A percentile compares a stretch with the other conserved stretches of the same genome.
Evolutionary conservation across 345 rosid species (phyloP).

Genomic region (Eucalyptus regnans): DNA sequence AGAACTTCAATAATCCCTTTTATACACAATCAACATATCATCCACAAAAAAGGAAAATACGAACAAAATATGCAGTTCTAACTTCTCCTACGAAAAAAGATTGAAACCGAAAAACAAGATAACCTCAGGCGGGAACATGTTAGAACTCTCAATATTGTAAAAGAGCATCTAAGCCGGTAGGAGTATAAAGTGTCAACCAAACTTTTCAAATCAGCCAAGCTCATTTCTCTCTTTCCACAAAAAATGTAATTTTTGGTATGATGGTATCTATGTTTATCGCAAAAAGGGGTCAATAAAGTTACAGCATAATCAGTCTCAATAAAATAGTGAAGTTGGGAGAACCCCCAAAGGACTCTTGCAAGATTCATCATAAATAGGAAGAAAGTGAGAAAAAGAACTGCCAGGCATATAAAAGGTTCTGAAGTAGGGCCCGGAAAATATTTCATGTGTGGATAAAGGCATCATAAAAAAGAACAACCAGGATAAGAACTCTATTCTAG

Average conservation of each 20-base stretch:
- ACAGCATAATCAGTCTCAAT: not conserved
- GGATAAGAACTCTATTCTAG: not conserved
- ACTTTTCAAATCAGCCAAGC: not conserved
- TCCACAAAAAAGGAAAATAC: not conserved
- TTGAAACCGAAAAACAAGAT: not conserved
- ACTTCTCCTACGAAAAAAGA: not conserved
- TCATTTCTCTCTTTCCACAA: not conserved
- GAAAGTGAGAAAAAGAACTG: not conserved
- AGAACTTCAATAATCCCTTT: not conserved
- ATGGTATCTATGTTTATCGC: not conserved
- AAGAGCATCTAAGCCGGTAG: not conserved
- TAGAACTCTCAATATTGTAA: not conserved
- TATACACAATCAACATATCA: not conserved
- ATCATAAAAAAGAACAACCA: not conserved
- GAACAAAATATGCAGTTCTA: not conserved
- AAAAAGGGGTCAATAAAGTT: not conserved
- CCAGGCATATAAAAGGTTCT: not conserved
- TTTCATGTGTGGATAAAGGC: not conserved
- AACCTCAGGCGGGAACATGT: not conserved
- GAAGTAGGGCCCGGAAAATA: not conserved
- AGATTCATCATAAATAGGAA: not conserved
- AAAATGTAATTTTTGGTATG: not conserved
- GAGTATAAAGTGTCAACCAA: not conserved
- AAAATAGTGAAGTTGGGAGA: not conserved
- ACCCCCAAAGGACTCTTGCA: not conserved